Percentiles rank a stretch among this genome's conserved stretches.
phyloP scores from a whole-genome alignment of 2,329 filamentous ascomycete genomes.

The Parascedosporium putredinis region DNA sequence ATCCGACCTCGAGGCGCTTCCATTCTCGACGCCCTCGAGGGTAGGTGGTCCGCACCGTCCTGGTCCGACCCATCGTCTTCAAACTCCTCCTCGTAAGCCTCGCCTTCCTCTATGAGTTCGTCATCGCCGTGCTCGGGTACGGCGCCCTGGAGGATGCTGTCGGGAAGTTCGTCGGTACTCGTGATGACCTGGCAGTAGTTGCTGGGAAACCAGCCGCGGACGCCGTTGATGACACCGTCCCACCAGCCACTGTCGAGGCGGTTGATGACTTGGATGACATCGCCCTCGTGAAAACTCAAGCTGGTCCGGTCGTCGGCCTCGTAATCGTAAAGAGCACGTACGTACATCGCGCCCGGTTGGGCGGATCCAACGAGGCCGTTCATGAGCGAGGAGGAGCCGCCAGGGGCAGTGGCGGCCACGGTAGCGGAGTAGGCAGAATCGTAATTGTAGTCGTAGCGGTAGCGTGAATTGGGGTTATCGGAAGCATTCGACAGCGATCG shows the following conservation, averaged over 20 bases:
- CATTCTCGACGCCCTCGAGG: slow-evolving; percentile 51
- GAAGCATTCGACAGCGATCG: slow-evolving; percentile 11
- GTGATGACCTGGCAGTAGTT: slow-evolving; percentile 92
- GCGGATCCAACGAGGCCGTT: slow-evolving; percentile 51
- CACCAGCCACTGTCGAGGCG: slow-evolving; percentile 98
- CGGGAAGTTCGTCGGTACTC: slow-evolving; percentile 61
- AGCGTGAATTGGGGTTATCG: slow-evolving; percentile 13
- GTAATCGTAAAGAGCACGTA: slow-evolving; percentile 94
- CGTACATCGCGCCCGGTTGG: slow-evolving; percentile 67
- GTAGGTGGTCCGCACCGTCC: slow-evolving; percentile 49
- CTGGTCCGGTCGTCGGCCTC: slow-evolving; percentile 95
- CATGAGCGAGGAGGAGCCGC: slow-evolving; percentile 29
- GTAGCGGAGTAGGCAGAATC: slow-evolving; percentile 19
- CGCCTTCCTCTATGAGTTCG: slow-evolving; percentile 52
- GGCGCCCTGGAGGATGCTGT: slow-evolving; percentile 35
- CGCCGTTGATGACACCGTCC: slow-evolving; percentile 95
- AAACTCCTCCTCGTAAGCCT: slow-evolving; percentile 58
- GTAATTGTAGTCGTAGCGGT: slow-evolving; percentile 6
- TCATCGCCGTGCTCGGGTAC: slow-evolving; percentile 31
- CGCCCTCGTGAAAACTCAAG: slow-evolving; percentile 91
- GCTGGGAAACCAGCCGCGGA: slow-evolving; percentile 97
- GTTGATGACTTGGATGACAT: slow-evolving; percentile 97
- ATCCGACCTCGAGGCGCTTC: slow-evolving; percentile 73
- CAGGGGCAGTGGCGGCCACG: not conserved
- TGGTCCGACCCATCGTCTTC: slow-evolving; percentile 56